Evolutionary conservation across 805 yeast species (phyloP).

Genomic region (Grigorovia humatica): DNA sequence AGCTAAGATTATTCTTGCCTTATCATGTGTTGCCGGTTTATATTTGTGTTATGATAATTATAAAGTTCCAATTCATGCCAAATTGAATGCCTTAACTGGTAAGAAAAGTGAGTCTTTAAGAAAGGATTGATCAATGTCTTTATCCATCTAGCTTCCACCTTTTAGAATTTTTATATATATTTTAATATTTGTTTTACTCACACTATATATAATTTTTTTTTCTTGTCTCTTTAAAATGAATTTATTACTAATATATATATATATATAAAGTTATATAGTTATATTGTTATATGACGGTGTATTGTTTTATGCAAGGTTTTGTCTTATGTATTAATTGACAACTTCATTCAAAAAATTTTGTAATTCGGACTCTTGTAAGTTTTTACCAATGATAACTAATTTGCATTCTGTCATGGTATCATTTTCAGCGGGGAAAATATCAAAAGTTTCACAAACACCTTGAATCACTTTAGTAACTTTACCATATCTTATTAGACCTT

Average conservation of each 20-base stretch:
- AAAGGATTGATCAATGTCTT: not conserved
- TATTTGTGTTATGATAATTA: not conserved
- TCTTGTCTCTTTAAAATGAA: too few species aligned
- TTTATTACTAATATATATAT: too few species aligned
- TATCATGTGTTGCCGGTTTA: not conserved
- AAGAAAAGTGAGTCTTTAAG: not conserved
- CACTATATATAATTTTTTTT: too few species aligned
- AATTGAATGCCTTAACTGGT: not conserved
- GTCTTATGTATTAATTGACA: constrained; percentile 1
- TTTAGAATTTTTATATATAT: not conserved
- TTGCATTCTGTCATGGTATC: constrained; percentile 34
- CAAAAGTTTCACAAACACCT: constrained; percentile 91
- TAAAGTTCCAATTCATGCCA: not conserved
- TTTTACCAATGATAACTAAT: constrained; percentile 68
- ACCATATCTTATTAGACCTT: constrained; percentile 53
- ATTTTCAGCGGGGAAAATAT: constrained; percentile 41
- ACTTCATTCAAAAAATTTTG: constrained; percentile 11
- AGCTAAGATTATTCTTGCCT: not conserved
- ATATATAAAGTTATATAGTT: too few species aligned
- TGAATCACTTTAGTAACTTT: constrained; percentile 54
- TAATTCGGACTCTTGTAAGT: constrained; percentile 33
- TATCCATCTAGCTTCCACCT: too few species aligned
- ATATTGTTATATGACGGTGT: too few species aligned
- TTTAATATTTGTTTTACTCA: not conserved
- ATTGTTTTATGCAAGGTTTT: too few species aligned